Evolutionary conservation across 495 filamentous ascomycete species (phyloP).

Genomic region (Aspergillus wentii): DNA sequence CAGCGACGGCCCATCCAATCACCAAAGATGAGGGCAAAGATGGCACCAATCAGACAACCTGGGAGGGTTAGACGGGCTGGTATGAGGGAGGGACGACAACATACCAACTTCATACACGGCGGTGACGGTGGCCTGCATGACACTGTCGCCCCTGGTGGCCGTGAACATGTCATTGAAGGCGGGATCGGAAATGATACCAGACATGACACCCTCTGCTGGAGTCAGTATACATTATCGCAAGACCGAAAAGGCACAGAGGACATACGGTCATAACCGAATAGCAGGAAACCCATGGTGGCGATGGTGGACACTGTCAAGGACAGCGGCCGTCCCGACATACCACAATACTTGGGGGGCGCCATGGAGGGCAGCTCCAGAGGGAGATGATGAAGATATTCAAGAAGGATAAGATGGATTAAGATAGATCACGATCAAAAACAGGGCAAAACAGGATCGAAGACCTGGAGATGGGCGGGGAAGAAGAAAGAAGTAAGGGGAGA

Average conservation of each 20-base stretch:
- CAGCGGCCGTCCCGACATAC: conserved; percentile 55
- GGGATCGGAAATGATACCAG: conserved; percentile 63
- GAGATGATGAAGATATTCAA: neutral
- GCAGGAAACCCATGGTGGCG: conserved; percentile 63
- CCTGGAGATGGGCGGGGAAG: neutral
- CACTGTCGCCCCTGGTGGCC: conserved; percentile 54
- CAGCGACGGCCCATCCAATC: conserved; percentile 59
- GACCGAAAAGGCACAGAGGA: too few relatives aligned
- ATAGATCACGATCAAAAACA: neutral
- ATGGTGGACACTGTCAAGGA: conserved; percentile 54
- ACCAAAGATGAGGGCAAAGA: conserved; percentile 58
- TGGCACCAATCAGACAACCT: conserved; percentile 65
- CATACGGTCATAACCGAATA: conserved; percentile 60
- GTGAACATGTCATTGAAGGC: conserved; percentile 63
- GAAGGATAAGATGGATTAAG: neutral
- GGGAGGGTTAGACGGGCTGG: conserved; percentile 11
- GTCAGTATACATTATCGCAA: too few relatives aligned
- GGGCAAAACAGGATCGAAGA: neutral
- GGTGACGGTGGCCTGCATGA: conserved; percentile 71
- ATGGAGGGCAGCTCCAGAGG: too few relatives aligned
- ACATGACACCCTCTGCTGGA: conserved; percentile 54
- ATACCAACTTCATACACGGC: conserved; percentile 67
- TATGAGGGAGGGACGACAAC: neutral
- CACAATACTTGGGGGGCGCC: conserved; percentile 44
- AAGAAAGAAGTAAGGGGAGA: neutral